These are phyloP conservation scores for Tolypocladium tundrense DNA, from an alignment of 2,329 filamentous ascomycete genomes.

Conservation along the genomic window DNA sequence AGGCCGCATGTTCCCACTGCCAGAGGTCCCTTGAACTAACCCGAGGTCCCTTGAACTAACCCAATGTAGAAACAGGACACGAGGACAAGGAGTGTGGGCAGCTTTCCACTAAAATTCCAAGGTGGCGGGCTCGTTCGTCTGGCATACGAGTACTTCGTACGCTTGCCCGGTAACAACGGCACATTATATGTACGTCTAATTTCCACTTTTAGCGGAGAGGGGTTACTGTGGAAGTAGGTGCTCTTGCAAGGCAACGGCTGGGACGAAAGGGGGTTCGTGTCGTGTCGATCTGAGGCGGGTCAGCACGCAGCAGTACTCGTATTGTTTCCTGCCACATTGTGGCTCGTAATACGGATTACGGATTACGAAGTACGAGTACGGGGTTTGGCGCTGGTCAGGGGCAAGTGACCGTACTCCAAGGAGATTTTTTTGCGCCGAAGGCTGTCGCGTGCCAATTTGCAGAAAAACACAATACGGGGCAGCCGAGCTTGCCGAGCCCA, in stretches of 20 bases:
- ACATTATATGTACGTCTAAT: neutral
- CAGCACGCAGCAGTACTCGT: too few species aligned
- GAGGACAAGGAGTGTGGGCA: neutral
- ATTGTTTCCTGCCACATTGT: too few species aligned
- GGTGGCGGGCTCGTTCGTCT: neutral
- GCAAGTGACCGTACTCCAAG: neutral
- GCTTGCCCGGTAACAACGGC: neutral
- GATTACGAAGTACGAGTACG: too few species aligned
- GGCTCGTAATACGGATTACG: too few species aligned
- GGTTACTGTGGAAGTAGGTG: neutral
- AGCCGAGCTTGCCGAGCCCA: neutral
- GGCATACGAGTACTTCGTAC: neutral
- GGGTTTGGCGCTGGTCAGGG: too few species aligned
- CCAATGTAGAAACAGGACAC: neutral
- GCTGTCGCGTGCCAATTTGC: neutral
- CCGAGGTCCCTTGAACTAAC: neutral
- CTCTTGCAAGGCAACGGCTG: neutral
- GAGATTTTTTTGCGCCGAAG: neutral
- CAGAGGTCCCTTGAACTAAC: neutral
- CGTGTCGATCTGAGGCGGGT: neutral
- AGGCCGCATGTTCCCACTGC: neutral
- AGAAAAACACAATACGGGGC: neutral
- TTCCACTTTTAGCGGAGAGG: neutral
- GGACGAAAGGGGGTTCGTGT: neutral
- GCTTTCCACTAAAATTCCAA: neutral